phyloP scores from a whole-genome alignment of 192 early-diverging fungal species.

The Thoreauomyces humboldtii region DNA sequence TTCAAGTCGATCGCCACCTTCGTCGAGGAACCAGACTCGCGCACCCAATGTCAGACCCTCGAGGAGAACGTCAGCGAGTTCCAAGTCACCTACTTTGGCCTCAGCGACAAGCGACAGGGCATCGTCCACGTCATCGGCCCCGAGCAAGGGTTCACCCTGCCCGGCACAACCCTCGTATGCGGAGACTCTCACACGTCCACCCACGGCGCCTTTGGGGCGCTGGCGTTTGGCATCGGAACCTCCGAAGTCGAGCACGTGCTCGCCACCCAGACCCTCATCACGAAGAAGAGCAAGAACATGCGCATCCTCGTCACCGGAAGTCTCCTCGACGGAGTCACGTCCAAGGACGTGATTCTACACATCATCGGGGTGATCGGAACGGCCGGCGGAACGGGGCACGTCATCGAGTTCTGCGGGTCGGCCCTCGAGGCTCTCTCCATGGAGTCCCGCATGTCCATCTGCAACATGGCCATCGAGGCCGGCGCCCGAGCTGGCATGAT shows the following conservation, averaged over 20 bases:
- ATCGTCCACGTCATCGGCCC: conserved; percentile 75
- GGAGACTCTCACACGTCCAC: conserved; percentile 74
- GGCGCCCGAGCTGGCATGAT: conserved; percentile 74
- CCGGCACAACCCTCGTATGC: conserved; percentile 69
- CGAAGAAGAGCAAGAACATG: conserved; percentile 72
- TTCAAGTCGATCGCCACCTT: conserved; percentile 59
- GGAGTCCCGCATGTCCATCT: conserved; percentile 72
- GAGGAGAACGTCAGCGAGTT: conserved; percentile 63
- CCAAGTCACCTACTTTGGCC: conserved; percentile 64
- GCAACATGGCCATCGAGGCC: conserved; percentile 75
- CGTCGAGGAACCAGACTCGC: conserved; percentile 60
- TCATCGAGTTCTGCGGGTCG: conserved; percentile 66
- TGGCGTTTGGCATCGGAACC: conserved; percentile 75
- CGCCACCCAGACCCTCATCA: conserved; percentile 67
- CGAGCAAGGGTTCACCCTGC: conserved; percentile 72
- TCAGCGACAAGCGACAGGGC: conserved; percentile 68
- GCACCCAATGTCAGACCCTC: conserved; percentile 61
- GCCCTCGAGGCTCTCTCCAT: conserved; percentile 57
- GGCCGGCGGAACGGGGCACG: conserved; percentile 67
- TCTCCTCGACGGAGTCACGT: conserved; percentile 51
- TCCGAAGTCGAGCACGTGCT: conserved; percentile 73
- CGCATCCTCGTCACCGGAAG: conserved; percentile 53
- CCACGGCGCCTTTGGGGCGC: conserved; percentile 71
- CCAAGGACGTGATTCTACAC: conserved; percentile 68
- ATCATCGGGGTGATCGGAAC: conserved; percentile 71